Conservation (phyloP, 768 basidiomycete genomes). For the Pleurotus pulmonarius region DNA sequence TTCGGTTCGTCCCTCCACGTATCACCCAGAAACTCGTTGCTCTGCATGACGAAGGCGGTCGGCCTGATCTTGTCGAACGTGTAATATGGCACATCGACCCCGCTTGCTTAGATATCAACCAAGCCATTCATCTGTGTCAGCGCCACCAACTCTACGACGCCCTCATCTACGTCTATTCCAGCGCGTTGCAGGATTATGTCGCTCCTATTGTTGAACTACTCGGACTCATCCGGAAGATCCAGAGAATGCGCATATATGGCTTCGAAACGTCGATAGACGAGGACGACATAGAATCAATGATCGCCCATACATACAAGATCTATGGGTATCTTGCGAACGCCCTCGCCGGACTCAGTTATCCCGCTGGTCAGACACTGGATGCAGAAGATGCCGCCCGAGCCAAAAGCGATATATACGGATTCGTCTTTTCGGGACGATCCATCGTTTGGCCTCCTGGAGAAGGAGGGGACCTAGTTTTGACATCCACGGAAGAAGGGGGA, state of each 20-base stretch:
- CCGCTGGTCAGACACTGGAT: conserved; percentile 71
- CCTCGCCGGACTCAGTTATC: conserved; percentile 82
- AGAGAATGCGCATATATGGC: conserved; percentile 43
- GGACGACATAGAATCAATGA: conserved; percentile 46
- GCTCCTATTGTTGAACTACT: conserved; percentile 86
- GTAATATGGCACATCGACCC: conserved; percentile 98
- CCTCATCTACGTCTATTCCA: conserved; percentile 89
- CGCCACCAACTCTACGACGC: conserved; percentile 85
- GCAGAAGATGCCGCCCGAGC: conserved; percentile 65
- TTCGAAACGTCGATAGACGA: conserved; percentile 27
- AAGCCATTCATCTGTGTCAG: conserved; percentile 85
- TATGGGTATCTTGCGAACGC: conserved; percentile 83
- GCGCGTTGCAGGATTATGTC: conserved; percentile 83
- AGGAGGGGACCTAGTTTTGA: conserved; percentile 70
- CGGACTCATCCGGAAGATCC: conserved; percentile 66
- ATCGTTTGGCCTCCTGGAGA: conserved; percentile 73
- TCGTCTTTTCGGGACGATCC: conserved; percentile 82
- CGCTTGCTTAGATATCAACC: conserved; percentile 86
- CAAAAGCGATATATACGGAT: conserved; percentile 70
- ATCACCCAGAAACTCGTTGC: conserved; percentile 83
- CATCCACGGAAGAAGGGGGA: conserved; percentile 70
- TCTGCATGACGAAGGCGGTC: conserved; percentile 66
- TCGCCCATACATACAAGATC: conserved; percentile 84
- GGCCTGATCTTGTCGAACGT: conserved; percentile 76
- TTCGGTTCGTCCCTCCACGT: conserved; percentile 77